A percentile compares a stretch with the other conserved stretches of the same genome.
These are phyloP conservation scores for Butyriboletus loyo DNA, from an alignment of 768 basidiomycete genomes.

Conservation along the genomic window DNA sequence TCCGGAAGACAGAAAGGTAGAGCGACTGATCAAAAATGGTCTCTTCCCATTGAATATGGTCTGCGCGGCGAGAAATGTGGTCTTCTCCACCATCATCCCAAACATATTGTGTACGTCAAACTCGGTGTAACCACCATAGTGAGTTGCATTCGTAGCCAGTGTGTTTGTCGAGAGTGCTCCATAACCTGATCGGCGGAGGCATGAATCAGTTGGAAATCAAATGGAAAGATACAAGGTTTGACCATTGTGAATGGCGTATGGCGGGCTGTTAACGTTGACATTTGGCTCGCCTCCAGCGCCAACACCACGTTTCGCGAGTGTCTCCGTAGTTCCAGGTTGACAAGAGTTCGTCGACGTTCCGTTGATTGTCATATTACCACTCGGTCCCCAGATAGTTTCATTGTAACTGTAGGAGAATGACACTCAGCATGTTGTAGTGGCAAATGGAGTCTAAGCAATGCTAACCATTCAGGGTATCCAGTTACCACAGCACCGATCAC, in stretches of 20 bases:
- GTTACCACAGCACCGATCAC: slow-evolving; percentile 47
- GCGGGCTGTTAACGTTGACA: slow-evolving; percentile 54
- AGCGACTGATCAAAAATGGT: slow-evolving; percentile 69
- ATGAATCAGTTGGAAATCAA: neutral
- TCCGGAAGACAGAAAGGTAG: slow-evolving; percentile 67
- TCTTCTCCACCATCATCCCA: slow-evolving; percentile 67
- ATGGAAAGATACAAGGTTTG: slow-evolving; percentile 5
- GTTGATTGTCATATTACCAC: slow-evolving; percentile 73
- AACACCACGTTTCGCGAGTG: slow-evolving; percentile 41
- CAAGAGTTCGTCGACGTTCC: slow-evolving; percentile 55
- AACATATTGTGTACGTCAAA: slow-evolving; percentile 69
- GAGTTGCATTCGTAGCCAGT: slow-evolving; percentile 70
- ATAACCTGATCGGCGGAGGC: slow-evolving; percentile 34
- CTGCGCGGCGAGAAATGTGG: slow-evolving; percentile 58
- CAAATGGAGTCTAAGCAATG: neutral
- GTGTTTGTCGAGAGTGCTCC: slow-evolving; percentile 52
- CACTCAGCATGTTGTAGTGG: neutral
- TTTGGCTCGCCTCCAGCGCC: slow-evolving; percentile 48
- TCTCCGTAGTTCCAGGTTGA: slow-evolving; percentile 7
- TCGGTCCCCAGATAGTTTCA: slow-evolving; percentile 55
- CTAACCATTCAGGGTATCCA: slow-evolving; percentile 69
- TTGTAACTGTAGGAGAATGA: slow-evolving; percentile 48
- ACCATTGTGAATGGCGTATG: slow-evolving; percentile 76
- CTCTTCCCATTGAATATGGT: slow-evolving; percentile 54
- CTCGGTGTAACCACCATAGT: slow-evolving; percentile 58